Base-by-base conservation (phyloP, 768 basidiomycete genomes). In the Neoboletus brunneissimus region DNA sequence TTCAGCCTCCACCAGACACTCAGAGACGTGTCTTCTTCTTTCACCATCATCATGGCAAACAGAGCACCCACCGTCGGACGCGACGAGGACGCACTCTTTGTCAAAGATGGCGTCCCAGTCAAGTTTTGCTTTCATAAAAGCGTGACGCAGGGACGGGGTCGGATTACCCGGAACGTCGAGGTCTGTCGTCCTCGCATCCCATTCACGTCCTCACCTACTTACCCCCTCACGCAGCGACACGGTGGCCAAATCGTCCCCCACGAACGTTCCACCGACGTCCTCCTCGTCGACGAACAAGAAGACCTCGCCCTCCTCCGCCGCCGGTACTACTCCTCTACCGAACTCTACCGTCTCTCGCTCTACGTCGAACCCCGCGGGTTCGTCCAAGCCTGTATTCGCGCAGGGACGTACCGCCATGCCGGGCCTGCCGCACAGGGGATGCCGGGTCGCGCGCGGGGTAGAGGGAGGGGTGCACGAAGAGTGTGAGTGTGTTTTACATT, bases 281-380 rank as follows among this genome's bases (percentile, higher is more conserved):
- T 71, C 9, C 61, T 71, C 27, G 61, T 73, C 18, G 70, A 71
- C 31, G 71, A 72, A 49, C 56, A 72, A 43, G 53, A 56, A 16
- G 52, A 71, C 29, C 23, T 72, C n/a, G 48, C 37, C 1, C 48
- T 71, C 13, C 4, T 72, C n/a, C 69, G 69, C 6, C 52, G 56
- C 1, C 57, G 49, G 18, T 71, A 69, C 42, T 69, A 71, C 43
- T 60, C 60, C 20, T 69, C 67, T 6, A 50, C 45, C 10, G 53
- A 60, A 5, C 48, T 13, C 22, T 55, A 62, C 31, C 60, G 67
- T 22, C 56, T 58, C 27, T 48, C 43, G 15, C 34, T 73, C 20
- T 57, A 57, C 32, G 47, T 72, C 45, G 70, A 73, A 42, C 45
- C 32, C 0, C 56, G 70, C 6, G 60, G 63, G 29, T 73, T 73